Evolutionary conservation across 106 monocot genomes (phyloP).

Genomic region (Amphibolis antarctica): DNA sequence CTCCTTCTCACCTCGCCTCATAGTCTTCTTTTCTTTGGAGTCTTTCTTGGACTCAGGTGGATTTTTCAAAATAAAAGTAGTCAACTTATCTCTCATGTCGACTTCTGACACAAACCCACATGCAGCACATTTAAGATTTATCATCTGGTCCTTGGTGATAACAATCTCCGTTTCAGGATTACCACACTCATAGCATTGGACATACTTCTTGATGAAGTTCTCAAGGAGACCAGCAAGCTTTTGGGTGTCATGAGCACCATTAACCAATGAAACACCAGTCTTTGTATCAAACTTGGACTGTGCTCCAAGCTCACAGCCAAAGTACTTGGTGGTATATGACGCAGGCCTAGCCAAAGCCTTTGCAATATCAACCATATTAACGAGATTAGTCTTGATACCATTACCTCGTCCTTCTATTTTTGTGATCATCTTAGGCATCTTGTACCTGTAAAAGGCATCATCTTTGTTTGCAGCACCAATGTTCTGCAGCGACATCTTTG

Average conservation of each 20-base stretch:
- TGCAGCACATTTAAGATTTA: constrained; percentile 42
- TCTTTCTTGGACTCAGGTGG: constrained; percentile 50
- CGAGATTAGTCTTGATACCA: constrained; percentile 49
- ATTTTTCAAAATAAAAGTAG: constrained; percentile 42
- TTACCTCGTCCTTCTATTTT: constrained; percentile 52
- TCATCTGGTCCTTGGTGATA: constrained; percentile 39
- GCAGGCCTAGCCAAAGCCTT: constrained; percentile 45
- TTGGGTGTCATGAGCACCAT: constrained; percentile 46
- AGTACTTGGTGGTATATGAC: constrained; percentile 39
- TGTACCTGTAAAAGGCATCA: constrained; percentile 56
- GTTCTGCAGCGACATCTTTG: constrained; percentile 41
- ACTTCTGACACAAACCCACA: constrained; percentile 46
- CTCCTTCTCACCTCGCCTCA: constrained; percentile 49
- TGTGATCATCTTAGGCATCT: constrained; percentile 47
- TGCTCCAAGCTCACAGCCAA: constrained; percentile 56
- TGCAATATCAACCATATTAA: constrained; percentile 61
- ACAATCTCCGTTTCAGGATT: constrained; percentile 47
- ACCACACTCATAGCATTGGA: constrained; percentile 45
- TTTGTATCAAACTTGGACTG: constrained; percentile 53
- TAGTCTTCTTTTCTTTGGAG: constrained; percentile 43
- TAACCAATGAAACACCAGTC: constrained; percentile 35
- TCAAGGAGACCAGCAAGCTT: constrained; percentile 40
- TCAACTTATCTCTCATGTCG: constrained; percentile 52
- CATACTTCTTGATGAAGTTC: constrained; percentile 45
- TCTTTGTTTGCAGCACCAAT: constrained; percentile 41